Base-by-base conservation (phyloP, 129 eudicot species). In the Helichrysum umbraculigerum region DNA sequence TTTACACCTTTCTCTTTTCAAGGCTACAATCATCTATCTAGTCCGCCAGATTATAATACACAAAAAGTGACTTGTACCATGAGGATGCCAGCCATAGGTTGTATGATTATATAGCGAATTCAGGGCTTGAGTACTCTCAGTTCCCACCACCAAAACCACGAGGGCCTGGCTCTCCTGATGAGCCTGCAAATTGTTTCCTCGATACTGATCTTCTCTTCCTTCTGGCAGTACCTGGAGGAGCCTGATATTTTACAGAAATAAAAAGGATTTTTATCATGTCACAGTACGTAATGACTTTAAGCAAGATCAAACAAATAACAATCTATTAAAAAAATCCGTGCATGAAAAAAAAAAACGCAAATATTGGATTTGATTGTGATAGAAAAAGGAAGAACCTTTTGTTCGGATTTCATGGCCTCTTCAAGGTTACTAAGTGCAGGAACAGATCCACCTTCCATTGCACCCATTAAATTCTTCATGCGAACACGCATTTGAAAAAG, bases 171-270 rank as follows among this genome's bases (percentile, higher is more conserved):
- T 84, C 78, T 57, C 85, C 78, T 4, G 89, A 83, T 76, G 88
- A 64, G 35, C 82, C 96, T 22, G 86, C 92, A 85, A 88, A 90
- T 64, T 88, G 88, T 75, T 75, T 88, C 85, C 91, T 86, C 5
- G 96, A 86, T 19, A 73, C 84, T 32, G 92, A 70, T 80, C 82
- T 89, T 78, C 86, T 87, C 83, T 87, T 94, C 81, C 96, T 91
- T 87, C 93, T 89, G 6, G 92, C 97, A 12, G 97, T 91, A 47
- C 98, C 97, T n/a, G 93, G 96, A 15, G 98, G 97, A 70, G 91
- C 93, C 98, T 93, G 85, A 65, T 15, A 42, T 62, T 47, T 47
- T 57, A 41, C 33, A 61, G 62, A 44, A 51, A 32, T n/a, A 62
- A 47, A 33, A 29, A 30, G 12, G 3, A 16, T 54, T 17, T 41